Conservation (phyloP, 176 grass and related monocot species). For the Cenchrus purpureus region DNA sequence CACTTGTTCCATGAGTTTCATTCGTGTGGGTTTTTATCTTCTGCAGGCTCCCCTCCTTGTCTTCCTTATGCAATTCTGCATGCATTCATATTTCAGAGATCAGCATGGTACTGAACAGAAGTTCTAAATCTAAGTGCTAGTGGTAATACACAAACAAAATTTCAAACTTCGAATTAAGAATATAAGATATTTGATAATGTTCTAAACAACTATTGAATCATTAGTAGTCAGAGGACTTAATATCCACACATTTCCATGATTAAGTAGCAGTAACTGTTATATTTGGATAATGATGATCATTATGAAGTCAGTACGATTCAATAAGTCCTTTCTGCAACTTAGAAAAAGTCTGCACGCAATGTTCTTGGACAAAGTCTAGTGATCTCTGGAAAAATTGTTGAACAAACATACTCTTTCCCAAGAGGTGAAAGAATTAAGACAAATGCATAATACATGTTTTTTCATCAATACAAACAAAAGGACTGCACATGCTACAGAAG, state of each 20-base stretch:
- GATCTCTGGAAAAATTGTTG: neutral
- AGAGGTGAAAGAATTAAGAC: neutral
- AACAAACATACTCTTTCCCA: constrained; percentile 18
- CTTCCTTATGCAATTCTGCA: constrained; percentile 42
- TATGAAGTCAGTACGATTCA: constrained; percentile 1
- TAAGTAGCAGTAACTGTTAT: constrained; percentile 1
- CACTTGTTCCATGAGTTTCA: constrained; percentile 76
- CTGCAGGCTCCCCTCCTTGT: constrained; percentile 34
- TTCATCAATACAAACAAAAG: constrained; percentile 19
- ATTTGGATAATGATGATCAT: neutral
- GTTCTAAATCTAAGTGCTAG: neutral
- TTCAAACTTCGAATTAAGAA: constrained; percentile 1
- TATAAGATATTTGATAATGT: neutral
- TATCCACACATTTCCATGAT: neutral
- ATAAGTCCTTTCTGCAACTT: neutral
- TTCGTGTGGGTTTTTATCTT: constrained; percentile 55
- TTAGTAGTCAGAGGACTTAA: neutral
- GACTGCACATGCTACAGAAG: neutral
- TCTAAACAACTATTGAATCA: neutral
- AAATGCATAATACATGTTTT: neutral
- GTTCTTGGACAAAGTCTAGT: neutral
- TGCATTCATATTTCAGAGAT: constrained; percentile 17
- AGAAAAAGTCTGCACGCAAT: neutral
- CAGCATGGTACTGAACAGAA: neutral
- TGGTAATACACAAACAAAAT: neutral